Evolutionary conservation across 192 early-diverging fungal genomes (phyloP).

Genomic region (Dissophora ornata): DNA sequence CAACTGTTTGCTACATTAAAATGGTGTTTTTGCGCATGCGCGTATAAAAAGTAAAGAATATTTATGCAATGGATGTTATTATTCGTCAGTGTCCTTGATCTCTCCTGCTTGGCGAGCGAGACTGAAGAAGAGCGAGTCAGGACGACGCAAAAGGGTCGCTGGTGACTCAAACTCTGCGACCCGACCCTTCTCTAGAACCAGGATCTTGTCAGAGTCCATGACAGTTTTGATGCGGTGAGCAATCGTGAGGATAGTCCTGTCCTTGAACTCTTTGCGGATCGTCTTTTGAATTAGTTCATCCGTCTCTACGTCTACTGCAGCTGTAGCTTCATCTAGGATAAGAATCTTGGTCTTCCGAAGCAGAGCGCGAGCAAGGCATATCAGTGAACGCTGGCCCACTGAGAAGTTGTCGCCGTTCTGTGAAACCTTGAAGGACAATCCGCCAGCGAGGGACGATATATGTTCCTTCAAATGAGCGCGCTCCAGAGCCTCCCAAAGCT

Average conservation of each 20-base stretch:
- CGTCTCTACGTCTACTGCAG: constrained; percentile 85
- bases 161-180: constrained; percentile 67
- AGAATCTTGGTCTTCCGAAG: constrained; percentile 68
- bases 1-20: too few species aligned
- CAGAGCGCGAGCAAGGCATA: constrained; percentile 81
- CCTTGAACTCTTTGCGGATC: constrained; percentile 81
- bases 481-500: constrained; percentile 79
- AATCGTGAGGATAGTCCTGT: constrained; percentile 87
- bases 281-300: constrained; percentile 90
- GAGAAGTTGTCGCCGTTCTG: constrained; percentile 91
- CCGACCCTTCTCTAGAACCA: constrained; percentile 68
- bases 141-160: constrained; percentile 15
- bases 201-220: constrained; percentile 85
- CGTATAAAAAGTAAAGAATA: too few species aligned
- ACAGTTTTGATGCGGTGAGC: constrained; percentile 91
- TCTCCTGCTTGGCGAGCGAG: constrained; percentile 50
- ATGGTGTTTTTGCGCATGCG: too few species aligned
- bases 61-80: neutral
- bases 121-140: constrained; percentile 39
- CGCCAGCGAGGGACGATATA: constrained; percentile 71
- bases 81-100: constrained; percentile 28
- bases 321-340: constrained; percentile 61
- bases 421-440: constrained; percentile 75
- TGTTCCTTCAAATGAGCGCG: constrained; percentile 74
- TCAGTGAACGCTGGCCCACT: constrained; percentile 80